Base-by-base conservation (phyloP, 2,329 filamentous ascomycete genomes). In the Thielaviopsis populi region DNA sequence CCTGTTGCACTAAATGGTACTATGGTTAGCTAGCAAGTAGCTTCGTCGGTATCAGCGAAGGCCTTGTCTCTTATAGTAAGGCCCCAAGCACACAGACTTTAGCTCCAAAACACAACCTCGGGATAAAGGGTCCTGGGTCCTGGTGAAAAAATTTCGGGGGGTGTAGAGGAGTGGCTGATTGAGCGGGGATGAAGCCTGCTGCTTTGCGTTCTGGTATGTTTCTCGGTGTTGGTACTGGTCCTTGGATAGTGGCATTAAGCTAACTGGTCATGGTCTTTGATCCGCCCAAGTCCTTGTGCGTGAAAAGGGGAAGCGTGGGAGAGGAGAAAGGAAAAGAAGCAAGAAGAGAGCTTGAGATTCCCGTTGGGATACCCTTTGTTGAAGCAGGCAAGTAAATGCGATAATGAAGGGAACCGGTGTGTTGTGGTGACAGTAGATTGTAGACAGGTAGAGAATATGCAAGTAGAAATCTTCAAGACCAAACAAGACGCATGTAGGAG, bases 81-180 rank as follows among this genome's bases (percentile, higher is more conserved):
- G 53, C 53, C 24, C n/a, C 17, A 56, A 56, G 53, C 53, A 56
- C 53, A 56, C 53, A 37, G 53, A 33, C 53, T 33, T 33, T 56
- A 33, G 53, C 30, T 33, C 30, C 24, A 19, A 56, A 56, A 56
- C 24, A n/a, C 53, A n/a, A 5, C 53, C 27, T 56, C n/a, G 53
- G 27, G 24, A 56, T 56, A 56, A 56, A 56, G 53, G 53, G 53
- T 56, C 27, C 53, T 56, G 53, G 30, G 53, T 33, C 53, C 30
- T 56, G 24, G 53, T 56, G 53, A 56, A 56, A 56, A 56, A 33
- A 33, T 37, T 56, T 56, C 17, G 19, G 48, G 50, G 53, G 53
- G 53, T 56, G 53, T 56, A 56, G 53, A 33, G 53, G 53, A 37
- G 53, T 56, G 24, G 53, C 53, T 56, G 53, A 56, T 46, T 56